Percentiles rank a stretch among this genome's conserved stretches.
Evolutionary conservation across 805 yeast genomes (phyloP).

Genomic region (Nakazawaea ernobii): DNA sequence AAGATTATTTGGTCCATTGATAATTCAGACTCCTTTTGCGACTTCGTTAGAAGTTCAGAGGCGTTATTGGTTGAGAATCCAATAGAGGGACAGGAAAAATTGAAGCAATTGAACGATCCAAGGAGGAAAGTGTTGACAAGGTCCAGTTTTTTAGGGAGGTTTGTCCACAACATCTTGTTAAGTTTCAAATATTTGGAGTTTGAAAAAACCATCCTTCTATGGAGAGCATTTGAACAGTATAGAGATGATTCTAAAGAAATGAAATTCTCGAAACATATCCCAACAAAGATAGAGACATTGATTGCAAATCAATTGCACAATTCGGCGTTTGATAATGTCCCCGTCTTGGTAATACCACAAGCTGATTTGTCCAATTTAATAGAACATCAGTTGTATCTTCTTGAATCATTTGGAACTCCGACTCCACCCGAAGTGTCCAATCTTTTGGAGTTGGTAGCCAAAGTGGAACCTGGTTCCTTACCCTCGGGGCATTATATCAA

Average conservation of each 20-base stretch:
- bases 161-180: constrained; percentile 32
- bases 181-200: constrained; percentile 40
- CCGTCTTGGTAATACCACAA: constrained; percentile 36
- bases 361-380: constrained; percentile 44
- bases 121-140: constrained; percentile 24
- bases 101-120: background rate
- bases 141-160: constrained; percentile 39
- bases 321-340: constrained; percentile 5
- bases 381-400: constrained; percentile 44
- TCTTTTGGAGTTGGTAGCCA: constrained; percentile 41
- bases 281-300: constrained; percentile 11
- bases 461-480: constrained; percentile 35
- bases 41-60: constrained; percentile 27
- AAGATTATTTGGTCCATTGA: constrained; percentile 40
- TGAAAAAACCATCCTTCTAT: constrained; percentile 37
- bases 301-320: background rate
- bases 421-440: constrained; percentile 38
- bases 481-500: constrained; percentile 50
- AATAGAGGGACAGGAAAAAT: constrained; percentile 11
- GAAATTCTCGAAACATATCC: constrained; percentile 18
- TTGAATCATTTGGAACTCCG: constrained; percentile 47
- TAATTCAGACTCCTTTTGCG: constrained; percentile 42
- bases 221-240: constrained; percentile 34
- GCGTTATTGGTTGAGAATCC: constrained; percentile 27
- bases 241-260: constrained; percentile 21